These are phyloP conservation scores for Trichoderma sp. DNA, from an alignment of 2,329 filamentous ascomycete species.

Conservation along the genomic window DNA sequence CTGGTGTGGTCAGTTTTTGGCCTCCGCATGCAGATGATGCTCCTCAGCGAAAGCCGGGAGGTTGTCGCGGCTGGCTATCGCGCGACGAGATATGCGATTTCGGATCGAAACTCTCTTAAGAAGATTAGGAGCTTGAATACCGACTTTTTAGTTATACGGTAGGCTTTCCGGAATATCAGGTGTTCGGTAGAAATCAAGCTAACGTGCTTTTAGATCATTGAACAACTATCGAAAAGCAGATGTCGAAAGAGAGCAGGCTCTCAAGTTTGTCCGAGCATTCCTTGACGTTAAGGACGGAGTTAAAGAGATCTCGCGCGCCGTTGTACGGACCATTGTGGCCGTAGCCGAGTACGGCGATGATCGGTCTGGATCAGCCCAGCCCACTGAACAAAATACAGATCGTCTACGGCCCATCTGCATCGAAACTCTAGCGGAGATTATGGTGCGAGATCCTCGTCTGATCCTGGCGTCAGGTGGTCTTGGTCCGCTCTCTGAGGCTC, in stretches of 20 bases:
- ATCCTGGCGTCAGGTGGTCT: conserved; percentile 82
- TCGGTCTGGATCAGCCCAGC: conserved; percentile 71
- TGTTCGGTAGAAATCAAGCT: not conserved
- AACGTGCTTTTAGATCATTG: conserved; percentile 58
- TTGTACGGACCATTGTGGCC: conserved; percentile 86
- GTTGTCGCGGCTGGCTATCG: conserved; percentile 93
- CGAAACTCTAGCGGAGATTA: conserved; percentile 87
- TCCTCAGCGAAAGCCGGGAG: conserved; percentile 91
- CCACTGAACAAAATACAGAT: conserved; percentile 72
- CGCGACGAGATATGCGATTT: conserved; percentile 90
- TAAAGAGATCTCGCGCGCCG: conserved; percentile 78
- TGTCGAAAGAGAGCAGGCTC: conserved; percentile 91
- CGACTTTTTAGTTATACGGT: conserved; percentile 79
- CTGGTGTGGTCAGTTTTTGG: conserved; percentile 95
- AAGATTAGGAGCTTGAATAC: conserved; percentile 87
- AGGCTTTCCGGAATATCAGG: not conserved
- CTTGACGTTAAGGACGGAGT: conserved; percentile 93
- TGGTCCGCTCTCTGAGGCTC: conserved; percentile 81
- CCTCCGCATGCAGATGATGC: conserved; percentile 88
- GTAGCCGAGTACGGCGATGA: conserved; percentile 88
- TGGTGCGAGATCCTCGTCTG: conserved; percentile 80
- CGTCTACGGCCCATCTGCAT: conserved; percentile 86
- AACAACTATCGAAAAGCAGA: conserved; percentile 97
- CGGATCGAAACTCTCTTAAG: conserved; percentile 82
- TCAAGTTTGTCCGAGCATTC: conserved; percentile 95